phyloP scores from a whole-genome alignment of 2,329 filamentous ascomycete species.

The Pestalotiopsis sp. region DNA sequence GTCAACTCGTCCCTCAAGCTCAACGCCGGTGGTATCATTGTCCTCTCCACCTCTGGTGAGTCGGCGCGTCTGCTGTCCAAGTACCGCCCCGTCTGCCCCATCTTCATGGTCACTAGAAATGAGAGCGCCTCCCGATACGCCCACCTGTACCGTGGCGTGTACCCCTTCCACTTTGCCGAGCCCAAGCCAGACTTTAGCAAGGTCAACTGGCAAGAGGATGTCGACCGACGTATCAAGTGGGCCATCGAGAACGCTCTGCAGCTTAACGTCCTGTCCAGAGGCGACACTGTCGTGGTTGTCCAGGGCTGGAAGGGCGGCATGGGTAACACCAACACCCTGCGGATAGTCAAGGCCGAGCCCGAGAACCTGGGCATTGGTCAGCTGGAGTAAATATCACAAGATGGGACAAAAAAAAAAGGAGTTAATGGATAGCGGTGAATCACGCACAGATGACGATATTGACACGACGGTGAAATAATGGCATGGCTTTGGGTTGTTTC shows the following conservation, averaged over 20 bases:
- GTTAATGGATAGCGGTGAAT: slow-evolving; percentile 1
- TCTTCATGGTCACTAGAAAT: slow-evolving; percentile 98
- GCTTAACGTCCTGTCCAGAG: slow-evolving; percentile 74
- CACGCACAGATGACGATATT: slow-evolving; percentile 8
- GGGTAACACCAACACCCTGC: slow-evolving; percentile 86
- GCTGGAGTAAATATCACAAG: slow-evolving; percentile 26
- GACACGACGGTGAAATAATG: slow-evolving; percentile 9
- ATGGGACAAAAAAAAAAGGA: not conserved
- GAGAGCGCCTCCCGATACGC: slow-evolving; percentile 82
- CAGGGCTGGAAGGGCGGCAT: slow-evolving; percentile 92
- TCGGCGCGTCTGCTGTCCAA: slow-evolving; percentile 96
- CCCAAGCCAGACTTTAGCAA: slow-evolving; percentile 91
- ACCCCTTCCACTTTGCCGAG: slow-evolving; percentile 94
- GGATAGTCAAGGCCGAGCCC: slow-evolving; percentile 64
- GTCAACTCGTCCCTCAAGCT: slow-evolving; percentile 95
- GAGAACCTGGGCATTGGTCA: slow-evolving; percentile 61
- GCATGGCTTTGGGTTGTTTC: slow-evolving; percentile 3
- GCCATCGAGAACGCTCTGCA: slow-evolving; percentile 85
- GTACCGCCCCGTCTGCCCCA: slow-evolving; percentile 97
- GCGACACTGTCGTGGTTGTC: slow-evolving; percentile 79
- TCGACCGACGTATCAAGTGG: slow-evolving; percentile 97
- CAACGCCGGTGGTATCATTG: slow-evolving; percentile 93
- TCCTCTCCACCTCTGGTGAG: slow-evolving; percentile 92
- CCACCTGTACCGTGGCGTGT: slow-evolving; percentile 96
- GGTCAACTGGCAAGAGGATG: slow-evolving; percentile 98